phyloP scores from a whole-genome alignment of 176 grass and related monocot species.

The Phoenix roebelenii region DNA sequence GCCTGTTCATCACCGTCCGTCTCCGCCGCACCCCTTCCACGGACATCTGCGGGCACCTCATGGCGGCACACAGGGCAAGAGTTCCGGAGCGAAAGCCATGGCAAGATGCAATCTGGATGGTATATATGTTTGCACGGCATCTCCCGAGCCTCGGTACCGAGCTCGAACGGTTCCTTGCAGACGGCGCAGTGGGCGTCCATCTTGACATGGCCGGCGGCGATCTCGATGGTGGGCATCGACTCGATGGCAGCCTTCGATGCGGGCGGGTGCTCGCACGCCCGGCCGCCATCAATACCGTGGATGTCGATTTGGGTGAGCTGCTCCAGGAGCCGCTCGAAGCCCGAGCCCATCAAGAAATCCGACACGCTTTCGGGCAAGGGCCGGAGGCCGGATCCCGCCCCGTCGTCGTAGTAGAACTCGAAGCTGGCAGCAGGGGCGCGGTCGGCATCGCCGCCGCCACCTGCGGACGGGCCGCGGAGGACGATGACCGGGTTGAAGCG shows the following conservation, averaged over 20 bases:
- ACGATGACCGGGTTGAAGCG: constrained; percentile 73
- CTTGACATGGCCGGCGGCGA: background rate
- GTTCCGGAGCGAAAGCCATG: constrained; percentile 16
- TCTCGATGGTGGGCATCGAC: constrained; percentile 28
- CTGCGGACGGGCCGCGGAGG: constrained; percentile 35
- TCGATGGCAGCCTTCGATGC: constrained; percentile 71
- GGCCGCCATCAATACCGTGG: constrained; percentile 23
- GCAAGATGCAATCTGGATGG: constrained; percentile 25
- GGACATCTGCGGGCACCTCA: constrained; percentile 13
- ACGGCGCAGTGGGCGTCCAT: constrained; percentile 9
- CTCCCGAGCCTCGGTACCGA: constrained; percentile 17
- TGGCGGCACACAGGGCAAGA: constrained; percentile 25
- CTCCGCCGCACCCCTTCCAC: background rate
- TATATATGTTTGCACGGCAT: constrained; percentile 26
- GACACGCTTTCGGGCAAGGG: constrained; percentile 58
- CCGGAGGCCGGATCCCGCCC: constrained; percentile 48
- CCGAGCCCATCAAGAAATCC: constrained; percentile 60
- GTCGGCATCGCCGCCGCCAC: background rate
- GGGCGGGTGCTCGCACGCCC: constrained; percentile 32
- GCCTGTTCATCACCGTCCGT: background rate
- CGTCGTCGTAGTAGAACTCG: constrained; percentile 75
- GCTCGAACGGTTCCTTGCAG: constrained; percentile 17
- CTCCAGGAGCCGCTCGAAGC: constrained; percentile 66
- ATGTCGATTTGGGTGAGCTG: constrained; percentile 53
- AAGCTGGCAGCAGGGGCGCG: constrained; percentile 15